Base-by-base conservation (phyloP, 2,329 filamentous ascomycete species). In the Verticillium zaregamsianum region DNA sequence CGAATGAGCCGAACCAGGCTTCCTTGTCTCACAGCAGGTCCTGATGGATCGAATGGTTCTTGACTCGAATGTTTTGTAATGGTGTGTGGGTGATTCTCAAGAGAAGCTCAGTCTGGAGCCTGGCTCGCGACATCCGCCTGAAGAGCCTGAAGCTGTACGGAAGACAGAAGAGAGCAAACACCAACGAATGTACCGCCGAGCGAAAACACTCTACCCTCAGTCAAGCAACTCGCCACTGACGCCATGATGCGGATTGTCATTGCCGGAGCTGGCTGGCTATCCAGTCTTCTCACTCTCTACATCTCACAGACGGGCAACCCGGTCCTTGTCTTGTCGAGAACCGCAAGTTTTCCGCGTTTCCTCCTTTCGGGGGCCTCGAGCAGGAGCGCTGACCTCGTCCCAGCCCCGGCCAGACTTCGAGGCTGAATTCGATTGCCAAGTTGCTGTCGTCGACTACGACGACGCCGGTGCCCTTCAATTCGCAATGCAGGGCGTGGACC, bases 401-500 rank as follows among this genome's bases (percentile, higher is more conserved):
- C 56, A 89, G 86, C 69, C 74, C 55, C 83, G 86, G 67, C 77
- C 83, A 40, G 80, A 83, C 63, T 81, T 88, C 61, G 77, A 79
- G 55, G 71, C 76, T 14, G 73, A 77, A 14, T 79, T 82, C 62
- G 84, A 82, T 55, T 88, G 89, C 67, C 89, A 92, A 72, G 85
- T 91, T 56, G 79, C 86, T 61, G 78, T 85, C 49, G 87, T 92
- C n/a, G 80, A 92, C 76, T 93, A 92, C 71, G 74, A 80, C 65
- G 78, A 86, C 64, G 73, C 80, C 35, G 77, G 81, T 1, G 81
- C 81, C 52, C 80, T 93, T 31, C 79, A 79, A 15, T 91, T 87
- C 71, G 82, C 85, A 9, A 82, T 93, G n/a, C 82, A 83, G 62
- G 90, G 90, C 11, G 83, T 91, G 52, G 88, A 93, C 72, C 82